phyloP scores from a whole-genome alignment of 305 asterid species.

The Petunia hybrid region DNA sequence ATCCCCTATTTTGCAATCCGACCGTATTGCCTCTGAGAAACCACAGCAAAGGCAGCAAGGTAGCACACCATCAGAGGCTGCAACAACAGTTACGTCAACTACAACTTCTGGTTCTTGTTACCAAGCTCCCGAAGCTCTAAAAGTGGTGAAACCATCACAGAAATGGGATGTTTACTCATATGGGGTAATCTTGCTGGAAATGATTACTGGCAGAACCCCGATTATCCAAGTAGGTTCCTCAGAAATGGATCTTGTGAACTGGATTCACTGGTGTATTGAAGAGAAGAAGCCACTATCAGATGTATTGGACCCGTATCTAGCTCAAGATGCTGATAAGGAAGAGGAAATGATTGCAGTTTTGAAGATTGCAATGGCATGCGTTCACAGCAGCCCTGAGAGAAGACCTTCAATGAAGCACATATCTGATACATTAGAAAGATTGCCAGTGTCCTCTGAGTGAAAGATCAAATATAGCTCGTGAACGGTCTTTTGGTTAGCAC shows the following conservation, averaged over 20 bases:
- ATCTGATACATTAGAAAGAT: constrained; percentile 69
- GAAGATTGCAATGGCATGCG: constrained; percentile 88
- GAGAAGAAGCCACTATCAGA: constrained; percentile 83
- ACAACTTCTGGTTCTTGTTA: constrained; percentile 58
- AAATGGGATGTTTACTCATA: constrained; percentile 92
- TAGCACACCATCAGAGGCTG: constrained; percentile 58
- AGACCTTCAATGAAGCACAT: constrained; percentile 84
- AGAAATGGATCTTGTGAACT: constrained; percentile 72
- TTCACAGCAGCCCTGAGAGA: constrained; percentile 66
- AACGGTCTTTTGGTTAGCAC: not conserved
- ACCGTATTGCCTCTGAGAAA: constrained; percentile 57
- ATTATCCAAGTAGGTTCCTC: constrained; percentile 63
- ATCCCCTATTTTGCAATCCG: constrained; percentile 69
- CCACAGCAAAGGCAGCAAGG: constrained; percentile 52
- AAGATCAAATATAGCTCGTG: not conserved
- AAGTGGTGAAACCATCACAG: constrained; percentile 82
- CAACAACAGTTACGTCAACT: constrained; percentile 54
- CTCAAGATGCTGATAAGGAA: constrained; percentile 70
- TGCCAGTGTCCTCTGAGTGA: constrained; percentile 48
- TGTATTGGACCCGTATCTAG: constrained; percentile 67
- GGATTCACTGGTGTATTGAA: constrained; percentile 88
- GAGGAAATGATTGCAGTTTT: constrained; percentile 83
- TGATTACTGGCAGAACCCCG: constrained; percentile 74
- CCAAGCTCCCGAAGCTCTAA: constrained; percentile 89
- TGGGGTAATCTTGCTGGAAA: constrained; percentile 81